Conservation (phyloP, 108 stramenopile genomes). For the Nitzschia sp. region DNA sequence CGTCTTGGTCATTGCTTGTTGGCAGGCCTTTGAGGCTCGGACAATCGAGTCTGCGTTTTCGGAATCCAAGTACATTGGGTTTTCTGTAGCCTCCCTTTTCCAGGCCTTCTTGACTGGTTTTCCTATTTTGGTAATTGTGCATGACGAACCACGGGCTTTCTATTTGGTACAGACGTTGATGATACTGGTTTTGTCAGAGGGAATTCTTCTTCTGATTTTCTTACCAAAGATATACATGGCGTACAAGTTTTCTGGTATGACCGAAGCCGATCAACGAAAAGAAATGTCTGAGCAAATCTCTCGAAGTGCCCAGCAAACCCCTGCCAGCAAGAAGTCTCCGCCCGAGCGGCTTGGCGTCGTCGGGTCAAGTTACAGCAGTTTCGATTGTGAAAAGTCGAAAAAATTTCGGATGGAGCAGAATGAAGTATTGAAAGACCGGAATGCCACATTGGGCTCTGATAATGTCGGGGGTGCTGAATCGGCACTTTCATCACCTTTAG, state of each 20-base stretch:
- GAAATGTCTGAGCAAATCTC: background rate
- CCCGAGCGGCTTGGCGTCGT: too few relatives aligned
- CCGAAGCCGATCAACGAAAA: conserved; percentile 9
- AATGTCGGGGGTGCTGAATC: too few relatives aligned
- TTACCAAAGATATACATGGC: conserved; percentile 37
- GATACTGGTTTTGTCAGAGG: conserved; percentile 23
- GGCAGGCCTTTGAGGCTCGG: conserved; percentile 45
- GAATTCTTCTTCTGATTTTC: conserved; percentile 37
- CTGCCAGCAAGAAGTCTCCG: too few relatives aligned
- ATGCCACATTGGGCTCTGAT: too few relatives aligned
- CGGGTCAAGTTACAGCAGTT: too few relatives aligned
- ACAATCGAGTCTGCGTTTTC: conserved; percentile 39
- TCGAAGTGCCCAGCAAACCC: too few relatives aligned
- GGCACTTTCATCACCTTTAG: too few relatives aligned
- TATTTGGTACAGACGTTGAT: conserved; percentile 24
- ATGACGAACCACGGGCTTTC: conserved; percentile 16
- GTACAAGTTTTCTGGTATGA: background rate
- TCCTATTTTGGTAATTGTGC: conserved; percentile 27
- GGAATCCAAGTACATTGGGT: conserved; percentile 34
- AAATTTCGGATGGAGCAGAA: too few relatives aligned
- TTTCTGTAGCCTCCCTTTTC: conserved; percentile 27
- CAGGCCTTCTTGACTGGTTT: conserved; percentile 38
- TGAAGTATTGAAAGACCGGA: too few relatives aligned
- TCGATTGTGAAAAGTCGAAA: too few relatives aligned
- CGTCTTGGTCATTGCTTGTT: conserved; percentile 30